These are phyloP conservation scores for Paramecium primaurelia DNA, from an alignment of 73 alveolate species.

Conservation along the genomic window DNA sequence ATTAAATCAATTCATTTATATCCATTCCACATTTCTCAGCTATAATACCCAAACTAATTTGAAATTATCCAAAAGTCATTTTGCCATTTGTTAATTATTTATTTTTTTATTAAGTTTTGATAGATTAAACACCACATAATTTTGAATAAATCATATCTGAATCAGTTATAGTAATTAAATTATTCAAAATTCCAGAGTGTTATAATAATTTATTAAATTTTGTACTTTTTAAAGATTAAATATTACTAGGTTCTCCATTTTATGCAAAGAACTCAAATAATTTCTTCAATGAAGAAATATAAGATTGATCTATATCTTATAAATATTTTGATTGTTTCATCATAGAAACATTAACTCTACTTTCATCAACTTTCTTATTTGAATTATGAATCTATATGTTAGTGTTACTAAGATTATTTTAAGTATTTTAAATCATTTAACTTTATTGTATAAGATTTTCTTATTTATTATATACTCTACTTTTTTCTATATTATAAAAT, in stretches of 20 bases:
- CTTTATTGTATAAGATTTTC: not conserved
- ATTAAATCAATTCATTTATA: not conserved
- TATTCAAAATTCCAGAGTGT: not conserved
- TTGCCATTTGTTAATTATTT: not conserved
- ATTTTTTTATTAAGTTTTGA: not conserved
- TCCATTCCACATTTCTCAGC: conserved; percentile 21
- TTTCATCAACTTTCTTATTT: not conserved
- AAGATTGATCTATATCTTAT: not conserved
- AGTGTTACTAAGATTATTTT: not conserved
- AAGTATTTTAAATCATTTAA: not conserved
- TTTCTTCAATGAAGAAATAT: not conserved
- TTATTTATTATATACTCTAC: not conserved
- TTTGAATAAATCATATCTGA: conserved; percentile 7
- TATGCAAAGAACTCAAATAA: conserved; percentile 4
- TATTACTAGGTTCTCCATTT: conserved; percentile 28
- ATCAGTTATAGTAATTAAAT: not conserved
- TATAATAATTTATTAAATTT: conserved; percentile 16
- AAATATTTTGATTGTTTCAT: conserved; percentile 18
- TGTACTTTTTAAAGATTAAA: conserved; percentile 14
- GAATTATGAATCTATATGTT: not conserved
- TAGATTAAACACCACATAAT: not conserved
- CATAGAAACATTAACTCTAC: not conserved
- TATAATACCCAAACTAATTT: not conserved
- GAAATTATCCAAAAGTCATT: conserved; percentile 16
- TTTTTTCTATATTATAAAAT: conserved; percentile 32